Evolutionary conservation across 495 filamentous ascomycete genomes (phyloP).

Genomic region (Penicillium riverlandense): DNA sequence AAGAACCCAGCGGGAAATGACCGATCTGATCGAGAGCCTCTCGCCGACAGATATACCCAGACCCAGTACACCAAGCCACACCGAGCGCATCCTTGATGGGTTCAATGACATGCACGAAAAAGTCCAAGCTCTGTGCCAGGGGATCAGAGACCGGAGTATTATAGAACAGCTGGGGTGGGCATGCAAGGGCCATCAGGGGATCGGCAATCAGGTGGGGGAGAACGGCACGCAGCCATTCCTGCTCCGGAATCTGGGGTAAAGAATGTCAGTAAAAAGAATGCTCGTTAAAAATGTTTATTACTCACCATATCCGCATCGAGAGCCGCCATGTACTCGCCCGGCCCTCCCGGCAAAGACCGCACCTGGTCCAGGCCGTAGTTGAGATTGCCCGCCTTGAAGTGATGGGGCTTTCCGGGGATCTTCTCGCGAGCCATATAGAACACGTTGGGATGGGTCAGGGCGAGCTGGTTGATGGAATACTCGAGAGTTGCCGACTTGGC

Average conservation of each 20-base stretch:
- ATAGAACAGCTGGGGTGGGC: slow-evolving; percentile 49
- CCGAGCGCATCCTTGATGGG: slow-evolving; percentile 43
- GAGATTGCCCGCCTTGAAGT: slow-evolving; percentile 52
- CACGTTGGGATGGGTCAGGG: slow-evolving; percentile 28
- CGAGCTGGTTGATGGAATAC: slow-evolving; percentile 17
- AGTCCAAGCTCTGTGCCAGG: slow-evolving; percentile 39
- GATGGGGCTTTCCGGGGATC: slow-evolving; percentile 37
- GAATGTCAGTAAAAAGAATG: neutral
- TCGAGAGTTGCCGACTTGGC: slow-evolving; percentile 28
- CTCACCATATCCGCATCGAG: slow-evolving; percentile 49
- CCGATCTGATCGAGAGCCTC: slow-evolving; percentile 44
- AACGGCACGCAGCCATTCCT: slow-evolving; percentile 43
- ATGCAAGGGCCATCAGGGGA: slow-evolving; percentile 40
- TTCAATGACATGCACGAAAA: slow-evolving; percentile 43
- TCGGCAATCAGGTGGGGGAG: slow-evolving; percentile 43
- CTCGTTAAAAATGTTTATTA: neutral
- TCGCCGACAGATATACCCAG: slow-evolving; percentile 43
- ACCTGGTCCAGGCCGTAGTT: slow-evolving; percentile 38
- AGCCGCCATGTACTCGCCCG: slow-evolving; percentile 41
- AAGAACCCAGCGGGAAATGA: slow-evolving; percentile 39
- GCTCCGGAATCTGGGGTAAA: slow-evolving; percentile 36
- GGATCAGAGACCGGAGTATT: slow-evolving; percentile 45
- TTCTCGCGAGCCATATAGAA: slow-evolving; percentile 43
- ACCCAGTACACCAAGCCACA: slow-evolving; percentile 47
- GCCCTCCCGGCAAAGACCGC: slow-evolving; percentile 25